phyloP scores from a whole-genome alignment of 176 grass and related monocot species.

The Raddia guianensis region DNA sequence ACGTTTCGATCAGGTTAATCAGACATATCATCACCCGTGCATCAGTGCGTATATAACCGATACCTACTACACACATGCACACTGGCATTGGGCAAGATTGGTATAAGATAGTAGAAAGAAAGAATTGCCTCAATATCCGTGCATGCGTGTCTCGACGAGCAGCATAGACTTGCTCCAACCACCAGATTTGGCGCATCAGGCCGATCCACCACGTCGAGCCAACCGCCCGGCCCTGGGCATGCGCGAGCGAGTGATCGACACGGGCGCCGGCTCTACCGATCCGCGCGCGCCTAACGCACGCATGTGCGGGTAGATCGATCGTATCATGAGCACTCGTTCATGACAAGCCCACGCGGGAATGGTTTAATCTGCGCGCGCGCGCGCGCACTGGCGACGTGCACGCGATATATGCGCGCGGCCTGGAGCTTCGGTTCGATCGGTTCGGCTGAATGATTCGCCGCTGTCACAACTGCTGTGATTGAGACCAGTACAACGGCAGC shows the following conservation, averaged over 20 bases:
- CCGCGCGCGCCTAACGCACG: slow-evolving; percentile 1
- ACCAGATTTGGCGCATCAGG: slow-evolving; percentile 29
- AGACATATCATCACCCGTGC: neutral
- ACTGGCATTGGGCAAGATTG: neutral
- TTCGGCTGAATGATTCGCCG: slow-evolving; percentile 29
- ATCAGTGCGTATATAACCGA: neutral
- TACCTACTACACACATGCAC: neutral
- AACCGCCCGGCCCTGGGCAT: slow-evolving; percentile 14
- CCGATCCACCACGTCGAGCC: neutral
- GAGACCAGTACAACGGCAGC: slow-evolving; percentile 15
- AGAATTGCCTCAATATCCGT: neutral
- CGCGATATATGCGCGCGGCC: no score
- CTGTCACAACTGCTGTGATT: slow-evolving; percentile 39
- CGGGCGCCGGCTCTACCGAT: neutral
- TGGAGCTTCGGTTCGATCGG: no score
- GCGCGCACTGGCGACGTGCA: no score
- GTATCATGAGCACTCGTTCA: slow-evolving; percentile 33
- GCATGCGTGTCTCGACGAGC: neutral
- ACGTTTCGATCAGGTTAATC: neutral
- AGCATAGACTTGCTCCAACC: neutral
- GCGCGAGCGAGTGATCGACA: neutral
- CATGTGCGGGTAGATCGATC: slow-evolving; percentile 38
- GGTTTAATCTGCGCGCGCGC: no score
- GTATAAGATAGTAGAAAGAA: neutral
- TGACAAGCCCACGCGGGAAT: neutral